A percentile compares a stretch with the other conserved stretches of the same genome.
phyloP scores from a whole-genome alignment of 2,329 filamentous ascomycete species.

The Gremmenia infestans region DNA sequence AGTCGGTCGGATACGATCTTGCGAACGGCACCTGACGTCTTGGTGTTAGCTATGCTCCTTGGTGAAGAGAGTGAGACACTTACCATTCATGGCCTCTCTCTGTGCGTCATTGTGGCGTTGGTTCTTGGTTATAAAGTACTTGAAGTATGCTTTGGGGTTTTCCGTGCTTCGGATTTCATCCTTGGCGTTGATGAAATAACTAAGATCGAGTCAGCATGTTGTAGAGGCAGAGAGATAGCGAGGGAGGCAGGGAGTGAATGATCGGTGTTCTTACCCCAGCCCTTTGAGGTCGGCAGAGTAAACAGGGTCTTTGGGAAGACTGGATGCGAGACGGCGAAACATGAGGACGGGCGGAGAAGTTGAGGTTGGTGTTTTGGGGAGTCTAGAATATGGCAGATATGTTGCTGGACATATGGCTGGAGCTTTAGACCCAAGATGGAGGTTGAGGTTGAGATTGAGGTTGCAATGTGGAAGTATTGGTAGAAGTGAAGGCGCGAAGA shows the following conservation, averaged over 20 bases:
- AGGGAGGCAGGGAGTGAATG: not conserved
- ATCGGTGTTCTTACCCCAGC: slow-evolving; percentile 57
- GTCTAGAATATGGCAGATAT: not conserved
- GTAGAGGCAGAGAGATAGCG: not conserved
- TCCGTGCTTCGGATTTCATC: slow-evolving; percentile 70
- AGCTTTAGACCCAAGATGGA: too few species aligned
- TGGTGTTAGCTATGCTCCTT: slow-evolving; percentile 7
- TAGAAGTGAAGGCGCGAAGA: too few species aligned
- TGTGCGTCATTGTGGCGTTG: slow-evolving; percentile 73
- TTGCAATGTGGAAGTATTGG: too few species aligned
- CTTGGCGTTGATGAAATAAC: slow-evolving; percentile 72
- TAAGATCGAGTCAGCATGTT: slow-evolving; percentile 32
- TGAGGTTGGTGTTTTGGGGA: not conserved
- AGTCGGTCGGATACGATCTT: slow-evolving; percentile 59
- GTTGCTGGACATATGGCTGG: too few species aligned
- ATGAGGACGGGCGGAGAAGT: slow-evolving; percentile 41
- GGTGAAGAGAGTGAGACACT: slow-evolving; percentile 15
- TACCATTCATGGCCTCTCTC: slow-evolving; percentile 69
- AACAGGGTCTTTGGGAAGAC: slow-evolving; percentile 64
- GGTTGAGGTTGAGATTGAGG: too few species aligned
- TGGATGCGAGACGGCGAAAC: slow-evolving; percentile 67
- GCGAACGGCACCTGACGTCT: slow-evolving; percentile 53
- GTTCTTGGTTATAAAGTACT: slow-evolving; percentile 69
- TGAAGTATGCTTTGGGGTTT: slow-evolving; percentile 64
- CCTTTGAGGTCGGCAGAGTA: slow-evolving; percentile 62